Evolutionary conservation across 495 filamentous ascomycete genomes (phyloP), one percentile per base, ranked within the genome.

Genomic region (Penicillium lividum): DNA sequence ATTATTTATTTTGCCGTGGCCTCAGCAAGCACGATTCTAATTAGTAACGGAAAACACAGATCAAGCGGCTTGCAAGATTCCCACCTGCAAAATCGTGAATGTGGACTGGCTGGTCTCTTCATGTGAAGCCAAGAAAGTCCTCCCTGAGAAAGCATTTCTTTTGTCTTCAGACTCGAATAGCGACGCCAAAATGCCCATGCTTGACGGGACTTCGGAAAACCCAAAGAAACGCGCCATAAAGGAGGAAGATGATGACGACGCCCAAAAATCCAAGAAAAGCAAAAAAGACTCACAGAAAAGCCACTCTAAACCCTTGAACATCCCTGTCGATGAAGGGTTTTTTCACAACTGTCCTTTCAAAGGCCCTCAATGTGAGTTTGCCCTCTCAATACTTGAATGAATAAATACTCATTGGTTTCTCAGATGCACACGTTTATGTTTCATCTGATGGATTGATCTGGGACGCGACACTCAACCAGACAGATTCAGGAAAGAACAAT

Each of bases 81-180:
- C 75, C 13, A 71, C 64, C 11, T 78, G 87, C 27, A 77, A 77
- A 7, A 77, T 92, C 53, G 84, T 91, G 33, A 77, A 73, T 6
- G 54, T 89, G 5, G 68, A 84, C 7, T 92, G 89, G 89, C 77
- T 91, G 11, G 53, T 80, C 1, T 76, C 82, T 1, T 86, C 80
- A 8, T 64, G 77, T 13, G 58, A 74, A 27, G 66, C 73, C 4
- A 73, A 73, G 16, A 73, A 69, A 13, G 74, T 71, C n/a, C 53
- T 82, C 3, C 51, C 75, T 0, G 82, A 82, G 59, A 70, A 75
- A 18, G 40, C 72, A 4, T 76, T 77, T 55, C 54, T 73, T 58
- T 29, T 40, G 8, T 13, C 22, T 22, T 22, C 33, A 4, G 33
- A 36, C 13, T 36, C 33, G 4, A 36, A 36, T 36, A 11, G 10